Conservation (phyloP, 331 rosid species). For the Prunus yedoensis region DNA sequence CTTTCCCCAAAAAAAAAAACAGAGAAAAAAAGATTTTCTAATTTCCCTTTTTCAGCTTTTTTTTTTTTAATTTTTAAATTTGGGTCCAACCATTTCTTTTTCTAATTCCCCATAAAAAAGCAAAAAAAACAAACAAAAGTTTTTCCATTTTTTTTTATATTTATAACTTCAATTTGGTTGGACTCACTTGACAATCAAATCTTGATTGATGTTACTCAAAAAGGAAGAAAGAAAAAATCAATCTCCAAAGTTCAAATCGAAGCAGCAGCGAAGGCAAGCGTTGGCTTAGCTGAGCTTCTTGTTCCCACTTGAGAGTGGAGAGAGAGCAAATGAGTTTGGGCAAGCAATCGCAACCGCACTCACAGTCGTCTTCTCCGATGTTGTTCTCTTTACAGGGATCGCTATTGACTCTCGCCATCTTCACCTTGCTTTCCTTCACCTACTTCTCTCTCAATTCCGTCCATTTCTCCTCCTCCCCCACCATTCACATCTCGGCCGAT, state of each 20-base stretch:
- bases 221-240: no score
- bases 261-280: background rate
- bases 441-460: conserved; percentile 63
- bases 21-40: no score
- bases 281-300: background rate
- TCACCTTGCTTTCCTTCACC: conserved; percentile 73
- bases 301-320: background rate
- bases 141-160: background rate
- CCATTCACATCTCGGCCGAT: background rate
- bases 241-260: background rate
- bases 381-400: conserved; percentile 67
- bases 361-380: conserved; percentile 33
- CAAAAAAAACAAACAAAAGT: background rate
- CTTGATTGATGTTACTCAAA: background rate
- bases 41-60: no score
- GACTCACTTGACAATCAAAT: no score
- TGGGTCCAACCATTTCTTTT: background rate
- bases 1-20: background rate
- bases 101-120: background rate
- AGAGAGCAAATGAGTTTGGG: conserved; percentile 38
- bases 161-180: no score
- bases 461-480: conserved; percentile 18
- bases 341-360: conserved; percentile 47
- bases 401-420: conserved; percentile 65
- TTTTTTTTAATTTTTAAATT: no score